Percentiles rank a stretch among this genome's conserved stretches.
phyloP scores from a whole-genome alignment of 148 eudicot genomes.

The Vaccinium myrtillus region DNA sequence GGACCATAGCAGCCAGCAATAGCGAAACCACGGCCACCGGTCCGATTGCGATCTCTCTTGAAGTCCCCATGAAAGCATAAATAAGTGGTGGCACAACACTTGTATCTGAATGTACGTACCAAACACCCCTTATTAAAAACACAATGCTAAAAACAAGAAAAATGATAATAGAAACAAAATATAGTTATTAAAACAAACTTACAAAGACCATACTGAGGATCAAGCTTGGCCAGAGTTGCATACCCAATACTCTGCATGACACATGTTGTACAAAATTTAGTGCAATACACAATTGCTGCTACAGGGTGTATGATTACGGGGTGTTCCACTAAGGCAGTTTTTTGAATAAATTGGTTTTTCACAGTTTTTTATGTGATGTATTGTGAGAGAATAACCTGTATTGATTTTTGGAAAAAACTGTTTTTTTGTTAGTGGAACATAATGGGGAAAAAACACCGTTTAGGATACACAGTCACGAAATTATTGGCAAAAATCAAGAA shows the following conservation, averaged over 20 bases:
- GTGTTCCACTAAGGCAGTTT: too few relatives aligned
- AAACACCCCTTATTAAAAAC: neutral
- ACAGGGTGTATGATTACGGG: too few relatives aligned
- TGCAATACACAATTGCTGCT: neutral
- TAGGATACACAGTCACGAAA: too few relatives aligned
- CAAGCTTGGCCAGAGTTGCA: conserved; percentile 44
- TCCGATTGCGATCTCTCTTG: conserved; percentile 54
- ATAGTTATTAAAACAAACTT: conserved; percentile 9
- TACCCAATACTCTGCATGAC: conserved; percentile 43
- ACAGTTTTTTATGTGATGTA: too few relatives aligned
- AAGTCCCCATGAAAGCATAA: conserved; percentile 61
- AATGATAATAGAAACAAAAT: neutral
- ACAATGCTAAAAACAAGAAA: too few relatives aligned
- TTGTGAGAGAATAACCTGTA: too few relatives aligned
- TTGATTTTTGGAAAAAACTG: too few relatives aligned
- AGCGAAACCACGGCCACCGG: conserved; percentile 61
- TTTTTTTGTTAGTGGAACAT: too few relatives aligned
- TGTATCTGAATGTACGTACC: conserved; percentile 29
- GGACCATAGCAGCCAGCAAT: conserved; percentile 43
- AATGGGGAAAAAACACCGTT: too few relatives aligned
- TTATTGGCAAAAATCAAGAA: too few relatives aligned
- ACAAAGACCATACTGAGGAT: conserved; percentile 43
- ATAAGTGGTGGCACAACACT: conserved; percentile 57
- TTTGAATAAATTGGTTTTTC: too few relatives aligned
- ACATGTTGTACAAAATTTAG: neutral